Evolutionary conservation across 2,329 filamentous ascomycete species (phyloP).

Genomic region (Macrophomina phaseolina): DNA sequence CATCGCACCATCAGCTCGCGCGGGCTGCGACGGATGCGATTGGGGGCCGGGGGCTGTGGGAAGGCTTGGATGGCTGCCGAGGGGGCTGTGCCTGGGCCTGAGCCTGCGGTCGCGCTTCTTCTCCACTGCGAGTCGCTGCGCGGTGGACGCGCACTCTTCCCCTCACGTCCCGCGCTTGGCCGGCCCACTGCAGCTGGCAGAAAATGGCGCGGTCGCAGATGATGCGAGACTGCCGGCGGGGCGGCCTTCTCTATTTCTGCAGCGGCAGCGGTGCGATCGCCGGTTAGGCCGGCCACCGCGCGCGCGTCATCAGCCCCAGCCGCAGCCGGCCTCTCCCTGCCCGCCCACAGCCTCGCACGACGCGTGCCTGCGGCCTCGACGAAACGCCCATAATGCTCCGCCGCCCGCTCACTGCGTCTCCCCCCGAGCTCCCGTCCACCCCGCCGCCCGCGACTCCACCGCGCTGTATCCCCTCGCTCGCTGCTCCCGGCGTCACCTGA

Average conservation of each 20-base stretch:
- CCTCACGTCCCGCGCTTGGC: conserved; percentile 7
- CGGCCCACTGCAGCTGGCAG: background rate
- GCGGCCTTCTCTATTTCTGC: background rate
- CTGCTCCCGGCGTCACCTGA: conserved; percentile 7
- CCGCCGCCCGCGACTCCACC: background rate
- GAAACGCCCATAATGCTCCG: background rate
- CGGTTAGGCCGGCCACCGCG: background rate
- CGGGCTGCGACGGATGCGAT: background rate
- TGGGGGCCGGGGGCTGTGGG: conserved; percentile 19
- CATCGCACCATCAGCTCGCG: background rate
- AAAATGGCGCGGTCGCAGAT: conserved; percentile 5
- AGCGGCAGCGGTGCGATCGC: no score
- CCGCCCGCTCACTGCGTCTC: background rate
- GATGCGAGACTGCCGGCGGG: background rate
- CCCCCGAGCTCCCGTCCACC: background rate
- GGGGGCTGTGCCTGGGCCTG: conserved; percentile 15
- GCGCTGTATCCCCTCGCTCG: background rate
- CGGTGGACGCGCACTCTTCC: background rate
- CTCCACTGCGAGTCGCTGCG: background rate
- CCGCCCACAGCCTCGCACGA: conserved; percentile 24
- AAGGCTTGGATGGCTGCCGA: background rate
- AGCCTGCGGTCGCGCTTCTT: no score
- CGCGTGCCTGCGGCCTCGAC: conserved; percentile 4
- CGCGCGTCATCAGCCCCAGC: conserved; percentile 21
- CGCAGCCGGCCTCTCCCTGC: conserved; percentile 23